A percentile compares a stretch with the other conserved stretches of the same genome.
Evolutionary conservation across 2,329 filamentous ascomycete species (phyloP).

Genomic region (Colletotrichum navitas): DNA sequence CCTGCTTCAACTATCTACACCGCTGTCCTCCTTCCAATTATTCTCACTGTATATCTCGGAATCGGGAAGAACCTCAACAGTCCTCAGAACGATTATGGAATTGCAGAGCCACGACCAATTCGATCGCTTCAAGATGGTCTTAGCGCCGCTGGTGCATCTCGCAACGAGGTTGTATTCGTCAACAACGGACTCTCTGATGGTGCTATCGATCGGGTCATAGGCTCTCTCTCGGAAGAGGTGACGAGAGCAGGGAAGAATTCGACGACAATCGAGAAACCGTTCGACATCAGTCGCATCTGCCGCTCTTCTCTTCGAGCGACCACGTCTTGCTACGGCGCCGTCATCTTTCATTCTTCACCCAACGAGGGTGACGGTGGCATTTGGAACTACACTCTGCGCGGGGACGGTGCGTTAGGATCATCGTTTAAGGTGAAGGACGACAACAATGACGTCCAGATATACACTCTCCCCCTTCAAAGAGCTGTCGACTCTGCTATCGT

Average conservation of each 20-base stretch:
- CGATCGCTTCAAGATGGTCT: slow-evolving; percentile 62
- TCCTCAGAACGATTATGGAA: slow-evolving; percentile 80
- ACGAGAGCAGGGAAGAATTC: slow-evolving; percentile 47
- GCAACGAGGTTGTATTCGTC: slow-evolving; percentile 81
- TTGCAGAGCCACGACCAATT: slow-evolving; percentile 72
- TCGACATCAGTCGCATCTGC: slow-evolving; percentile 62
- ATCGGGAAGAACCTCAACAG: slow-evolving; percentile 88
- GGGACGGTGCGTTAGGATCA: slow-evolving; percentile 68
- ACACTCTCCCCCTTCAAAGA: slow-evolving; percentile 76
- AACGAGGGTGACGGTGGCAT: slow-evolving; percentile 56
- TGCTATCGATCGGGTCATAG: slow-evolving; percentile 80
- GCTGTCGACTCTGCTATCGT: slow-evolving; percentile 76
- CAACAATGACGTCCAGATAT: slow-evolving; percentile 74
- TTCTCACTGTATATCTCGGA: slow-evolving; percentile 69
- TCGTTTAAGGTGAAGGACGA: slow-evolving; percentile 67
- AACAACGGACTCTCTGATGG: slow-evolving; percentile 79
- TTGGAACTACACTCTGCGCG: slow-evolving; percentile 82
- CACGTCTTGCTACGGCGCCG: slow-evolving; percentile 78
- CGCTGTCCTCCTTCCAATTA: slow-evolving; percentile 70
- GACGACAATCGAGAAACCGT: slow-evolving; percentile 44
- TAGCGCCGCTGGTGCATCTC: slow-evolving; percentile 43
- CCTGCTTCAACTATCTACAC: slow-evolving; percentile 64
- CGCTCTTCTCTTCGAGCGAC: slow-evolving; percentile 71
- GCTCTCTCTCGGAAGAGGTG: slow-evolving; percentile 61
- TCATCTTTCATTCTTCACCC: slow-evolving; percentile 78